Evolutionary conservation across 1,284 basidiomycete genomes (phyloP), one percentile per base, ranked within the genome.

Genomic region (Rhodotorula sp.): DNA sequence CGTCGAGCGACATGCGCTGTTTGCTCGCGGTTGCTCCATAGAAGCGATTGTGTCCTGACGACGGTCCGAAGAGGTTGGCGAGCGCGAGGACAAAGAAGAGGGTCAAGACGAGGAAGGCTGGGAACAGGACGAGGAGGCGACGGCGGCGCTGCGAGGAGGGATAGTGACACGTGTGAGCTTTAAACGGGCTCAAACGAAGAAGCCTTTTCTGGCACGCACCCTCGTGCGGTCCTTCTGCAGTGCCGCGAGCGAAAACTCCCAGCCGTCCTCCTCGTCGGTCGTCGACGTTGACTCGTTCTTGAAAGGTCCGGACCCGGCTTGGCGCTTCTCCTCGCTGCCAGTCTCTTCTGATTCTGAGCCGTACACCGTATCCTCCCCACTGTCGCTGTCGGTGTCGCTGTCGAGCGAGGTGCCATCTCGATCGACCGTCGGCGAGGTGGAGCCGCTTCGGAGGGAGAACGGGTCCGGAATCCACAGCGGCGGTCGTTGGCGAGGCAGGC

Each of bases 1-100:
- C 70, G 20, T 72, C 71, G 23, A 67, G 43, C 21, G 57, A 65
- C 26, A 76, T 64, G 23, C n/a, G 56, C 15, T 56, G 56, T n/a
- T 67, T 62, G 39, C 70, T 64, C 26, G 46, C 29, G 8, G 43
- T 43, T 5, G 43, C 39, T 3, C 54, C 63, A 43, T 54, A 46
- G 54, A 48, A 46, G 18, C 47, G n/a, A 46, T 58, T 47, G 20
- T 26, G 29, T 16, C 60, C 43, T 12, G 63, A 57, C 1, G 47
- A 43, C 14, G 61, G 43, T 14, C 34, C 51, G 47, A 58, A 46
- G n/a, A 61, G 14, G 20, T 43, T 29, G 43, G 43, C 18, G 21
- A 54, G 23, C 26, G 64, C 39, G 43, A 63, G n/a, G n/a, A 54
- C 29, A 54, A 57, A 23, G 46, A 58, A 31, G 47, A 59, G 10